Percentiles rank a stretch among this genome's conserved stretches.
phyloP scores from a whole-genome alignment of 805 yeast species.

The Pichia membranifaciens region DNA sequence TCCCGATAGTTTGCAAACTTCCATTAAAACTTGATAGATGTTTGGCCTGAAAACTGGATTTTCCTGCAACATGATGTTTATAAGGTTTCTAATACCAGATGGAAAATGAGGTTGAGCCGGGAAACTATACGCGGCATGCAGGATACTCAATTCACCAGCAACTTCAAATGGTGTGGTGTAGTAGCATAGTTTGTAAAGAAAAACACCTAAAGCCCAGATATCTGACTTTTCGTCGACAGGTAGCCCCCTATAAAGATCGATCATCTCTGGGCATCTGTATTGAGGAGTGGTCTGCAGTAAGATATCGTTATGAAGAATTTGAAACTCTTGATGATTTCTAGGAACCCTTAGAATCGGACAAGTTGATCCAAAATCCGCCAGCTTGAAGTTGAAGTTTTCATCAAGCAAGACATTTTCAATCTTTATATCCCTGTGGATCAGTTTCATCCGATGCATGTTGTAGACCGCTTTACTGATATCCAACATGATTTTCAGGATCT shows the following conservation, averaged over 20 bases:
- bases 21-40: constrained; percentile 68
- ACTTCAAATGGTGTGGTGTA: constrained; percentile 94
- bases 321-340: constrained; percentile 64
- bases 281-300: constrained; percentile 93
- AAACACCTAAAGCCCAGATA: constrained; percentile 95
- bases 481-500: constrained; percentile 75
- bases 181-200: constrained; percentile 83
- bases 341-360: constrained; percentile 70
- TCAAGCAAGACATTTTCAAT: constrained; percentile 90
- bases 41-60: constrained; percentile 82
- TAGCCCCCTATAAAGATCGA: constrained; percentile 73
- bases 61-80: constrained; percentile 74
- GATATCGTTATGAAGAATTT: constrained; percentile 74
- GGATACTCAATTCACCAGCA: constrained; percentile 77
- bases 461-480: constrained; percentile 77
- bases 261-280: constrained; percentile 94
- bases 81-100: constrained; percentile 64
- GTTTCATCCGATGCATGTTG: constrained; percentile 73
- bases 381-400: constrained; percentile 59
- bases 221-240: constrained; percentile 91
- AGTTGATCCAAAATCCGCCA: constrained; percentile 93
- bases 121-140: constrained; percentile 77
- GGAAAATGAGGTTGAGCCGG: constrained; percentile 67
- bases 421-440: constrained; percentile 90
- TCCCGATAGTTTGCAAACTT: constrained; percentile 55